Conservation (phyloP, 345 rosid genomes). For the Sonneratia caseolaris region DNA sequence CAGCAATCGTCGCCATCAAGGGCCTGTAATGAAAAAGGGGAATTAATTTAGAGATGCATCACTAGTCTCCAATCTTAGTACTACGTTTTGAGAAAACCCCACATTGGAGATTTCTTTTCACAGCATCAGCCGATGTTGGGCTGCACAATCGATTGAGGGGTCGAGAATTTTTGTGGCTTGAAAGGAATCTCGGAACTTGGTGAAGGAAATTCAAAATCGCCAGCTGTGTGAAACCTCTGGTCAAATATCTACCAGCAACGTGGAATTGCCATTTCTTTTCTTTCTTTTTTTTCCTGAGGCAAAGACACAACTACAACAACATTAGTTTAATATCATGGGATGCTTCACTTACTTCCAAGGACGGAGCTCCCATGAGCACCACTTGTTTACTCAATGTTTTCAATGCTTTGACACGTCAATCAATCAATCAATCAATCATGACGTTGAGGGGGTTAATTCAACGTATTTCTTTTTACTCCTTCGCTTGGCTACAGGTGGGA, state of each 20-base stretch:
- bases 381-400: neutral
- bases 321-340: neutral
- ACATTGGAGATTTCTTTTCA: neutral
- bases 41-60: neutral
- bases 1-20: neutral
- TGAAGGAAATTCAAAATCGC: neutral
- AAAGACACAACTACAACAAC: neutral
- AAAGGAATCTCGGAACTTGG: neutral
- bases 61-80: neutral
- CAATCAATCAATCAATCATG: neutral
- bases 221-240: slow-evolving; percentile 10
- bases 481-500: slow-evolving; percentile 56
- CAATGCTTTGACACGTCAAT: neutral
- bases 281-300: neutral
- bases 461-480: neutral
- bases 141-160: neutral
- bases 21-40: neutral
- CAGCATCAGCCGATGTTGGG: neutral
- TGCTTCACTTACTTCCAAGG: neutral
- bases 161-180: neutral
- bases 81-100: neutral
- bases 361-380: neutral
- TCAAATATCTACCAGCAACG: neutral
- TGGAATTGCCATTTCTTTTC: neutral
- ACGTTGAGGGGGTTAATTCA: neutral